A percentile compares a stretch with the other conserved stretches of the same genome.
These are phyloP conservation scores for Cyclotella cryptica DNA, from an alignment of 108 stramenopile genomes.

Conservation along the genomic window DNA sequence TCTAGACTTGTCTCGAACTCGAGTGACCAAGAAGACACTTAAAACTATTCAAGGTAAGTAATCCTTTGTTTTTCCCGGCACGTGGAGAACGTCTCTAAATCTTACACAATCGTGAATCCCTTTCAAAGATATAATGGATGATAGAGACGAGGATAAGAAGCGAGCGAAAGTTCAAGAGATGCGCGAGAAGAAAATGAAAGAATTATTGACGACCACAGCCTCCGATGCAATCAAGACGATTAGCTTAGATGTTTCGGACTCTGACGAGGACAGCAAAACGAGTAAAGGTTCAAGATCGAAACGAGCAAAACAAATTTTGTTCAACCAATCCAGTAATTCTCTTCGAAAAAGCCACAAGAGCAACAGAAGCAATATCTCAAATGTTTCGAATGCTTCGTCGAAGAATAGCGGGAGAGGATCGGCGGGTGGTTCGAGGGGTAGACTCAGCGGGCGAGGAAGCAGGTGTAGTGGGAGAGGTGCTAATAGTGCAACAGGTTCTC, in stretches of 20 bases:
- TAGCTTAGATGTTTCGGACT: not conserved
- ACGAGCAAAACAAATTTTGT: not conserved
- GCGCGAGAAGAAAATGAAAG: not conserved
- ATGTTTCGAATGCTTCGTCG: conserved; percentile 3
- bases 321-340: not conserved
- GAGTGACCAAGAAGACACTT: conserved; percentile 18
- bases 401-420: conserved; percentile 10
- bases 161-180: not conserved
- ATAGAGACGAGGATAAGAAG: conserved; percentile 10
- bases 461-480: not conserved
- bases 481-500: not conserved
- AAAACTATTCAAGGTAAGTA: not conserved
- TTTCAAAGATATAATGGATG: conserved; percentile 11
- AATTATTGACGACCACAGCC: not conserved
- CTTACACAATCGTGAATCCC: not conserved
- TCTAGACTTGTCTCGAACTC: conserved; percentile 19
- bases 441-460: not conserved
- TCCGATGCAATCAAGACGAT: conserved; percentile 1
- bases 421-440: not conserved
- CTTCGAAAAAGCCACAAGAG: not conserved
- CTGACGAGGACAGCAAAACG: not conserved
- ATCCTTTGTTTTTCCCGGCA: not conserved
- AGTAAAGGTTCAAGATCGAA: not conserved
- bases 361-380: not conserved
- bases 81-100: not conserved